A percentile compares a stretch with the other conserved stretches of the same genome.
Conservation (phyloP, 2,329 filamentous ascomycete species). For the Arthrobotrys pseudoclavata region DNA sequence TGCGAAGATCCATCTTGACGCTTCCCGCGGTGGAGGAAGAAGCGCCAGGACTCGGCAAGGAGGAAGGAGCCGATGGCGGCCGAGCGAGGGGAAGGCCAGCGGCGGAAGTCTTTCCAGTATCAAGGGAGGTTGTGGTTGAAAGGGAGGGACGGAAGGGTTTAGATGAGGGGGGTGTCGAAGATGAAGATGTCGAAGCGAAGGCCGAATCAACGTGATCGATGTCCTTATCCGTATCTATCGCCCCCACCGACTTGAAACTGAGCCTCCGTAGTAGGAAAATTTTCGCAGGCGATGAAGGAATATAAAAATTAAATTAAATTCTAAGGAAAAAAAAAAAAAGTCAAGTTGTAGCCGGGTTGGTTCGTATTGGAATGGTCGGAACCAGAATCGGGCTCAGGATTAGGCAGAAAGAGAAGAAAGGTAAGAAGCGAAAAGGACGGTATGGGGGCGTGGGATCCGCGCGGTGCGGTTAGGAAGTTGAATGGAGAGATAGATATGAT, state of each 20-base stretch:
- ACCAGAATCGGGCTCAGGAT: neutral
- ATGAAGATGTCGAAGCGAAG: conserved; percentile 51
- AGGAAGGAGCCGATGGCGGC: conserved; percentile 19
- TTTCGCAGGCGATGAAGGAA: conserved; percentile 26
- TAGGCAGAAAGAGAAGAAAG: conserved; percentile 5
- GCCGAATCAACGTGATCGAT: conserved; percentile 58
- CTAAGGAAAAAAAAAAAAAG: neutral
- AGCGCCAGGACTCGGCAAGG: conserved; percentile 38
- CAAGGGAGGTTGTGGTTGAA: conserved; percentile 13
- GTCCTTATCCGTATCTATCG: conserved; percentile 41
- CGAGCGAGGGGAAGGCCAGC: conserved; percentile 7
- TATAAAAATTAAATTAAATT: neutral
- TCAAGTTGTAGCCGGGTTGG: neutral
- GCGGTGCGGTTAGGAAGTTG: conserved; percentile 17
- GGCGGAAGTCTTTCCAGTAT: neutral
- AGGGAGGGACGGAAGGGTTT: conserved; percentile 22
- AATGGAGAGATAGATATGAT: conserved; percentile 15
- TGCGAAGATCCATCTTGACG: conserved; percentile 62
- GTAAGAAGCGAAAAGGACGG: conserved; percentile 12
- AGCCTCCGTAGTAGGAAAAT: conserved; percentile 34
- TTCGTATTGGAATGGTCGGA: neutral
- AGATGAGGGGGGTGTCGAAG: conserved; percentile 7
- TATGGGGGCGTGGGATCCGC: conserved; percentile 15
- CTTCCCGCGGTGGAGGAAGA: conserved; percentile 21
- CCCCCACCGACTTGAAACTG: conserved; percentile 47